A percentile compares a stretch with the other conserved stretches of the same genome.
phyloP scores from a whole-genome alignment of 2,329 filamentous ascomycete genomes.

The Cytospora piceicola region DNA sequence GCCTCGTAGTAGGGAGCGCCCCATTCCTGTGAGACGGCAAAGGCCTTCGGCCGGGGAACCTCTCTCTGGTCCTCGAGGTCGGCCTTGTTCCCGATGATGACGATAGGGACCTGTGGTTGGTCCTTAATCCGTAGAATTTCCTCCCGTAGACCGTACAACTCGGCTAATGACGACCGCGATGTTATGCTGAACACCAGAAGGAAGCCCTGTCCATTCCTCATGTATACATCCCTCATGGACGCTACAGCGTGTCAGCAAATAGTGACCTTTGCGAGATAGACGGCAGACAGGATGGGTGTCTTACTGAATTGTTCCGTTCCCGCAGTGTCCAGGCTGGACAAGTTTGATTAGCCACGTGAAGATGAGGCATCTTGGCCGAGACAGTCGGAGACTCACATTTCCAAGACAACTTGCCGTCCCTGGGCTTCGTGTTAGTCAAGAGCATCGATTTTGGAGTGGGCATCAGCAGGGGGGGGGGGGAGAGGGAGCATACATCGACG shows the following conservation, averaged over 20 bases:
- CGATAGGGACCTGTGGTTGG: conserved; percentile 81
- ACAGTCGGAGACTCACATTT: conserved; percentile 68
- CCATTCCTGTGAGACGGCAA: conserved; percentile 85
- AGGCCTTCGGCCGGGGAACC: conserved; percentile 78
- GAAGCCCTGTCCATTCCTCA: conserved; percentile 92
- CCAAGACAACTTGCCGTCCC: conserved; percentile 85
- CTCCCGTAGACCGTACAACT: conserved; percentile 79
- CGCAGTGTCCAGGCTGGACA: conserved; percentile 76
- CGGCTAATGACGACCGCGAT: conserved; percentile 78
- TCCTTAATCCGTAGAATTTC: conserved; percentile 92
- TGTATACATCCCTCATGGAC: conserved; percentile 79
- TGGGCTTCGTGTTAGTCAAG: conserved; percentile 47
- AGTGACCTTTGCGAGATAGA: conserved; percentile 76
- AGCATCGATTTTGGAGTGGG: conserved; percentile 12
- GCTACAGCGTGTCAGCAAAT: conserved; percentile 46
- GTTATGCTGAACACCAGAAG: conserved; percentile 92
- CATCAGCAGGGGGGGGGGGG: conserved; percentile 23
- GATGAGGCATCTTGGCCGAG: conserved; percentile 21
- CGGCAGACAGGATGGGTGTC: conserved; percentile 42
- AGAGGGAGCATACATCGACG: conserved; percentile 75
- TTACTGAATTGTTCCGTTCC: conserved; percentile 92
- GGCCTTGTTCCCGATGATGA: conserved; percentile 90
- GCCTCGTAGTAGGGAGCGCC: conserved; percentile 90
- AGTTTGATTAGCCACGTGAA: conserved; percentile 18
- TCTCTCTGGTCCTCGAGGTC: conserved; percentile 85